phyloP scores from a whole-genome alignment of 2,329 filamentous ascomycete genomes.

The Cytospora schulzeri region DNA sequence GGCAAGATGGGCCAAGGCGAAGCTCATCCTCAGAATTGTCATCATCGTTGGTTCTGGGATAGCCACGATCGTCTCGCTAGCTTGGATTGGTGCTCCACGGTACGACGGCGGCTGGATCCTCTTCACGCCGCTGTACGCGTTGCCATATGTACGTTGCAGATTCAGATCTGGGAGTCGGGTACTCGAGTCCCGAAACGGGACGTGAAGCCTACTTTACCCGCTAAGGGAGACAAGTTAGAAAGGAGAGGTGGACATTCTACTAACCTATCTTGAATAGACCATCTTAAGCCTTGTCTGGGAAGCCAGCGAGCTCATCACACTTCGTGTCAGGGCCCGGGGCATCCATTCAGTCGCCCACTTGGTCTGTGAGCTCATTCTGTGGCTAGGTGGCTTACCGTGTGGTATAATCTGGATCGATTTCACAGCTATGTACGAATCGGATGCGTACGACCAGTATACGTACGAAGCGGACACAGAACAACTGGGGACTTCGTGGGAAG shows the following conservation, averaged over 20 bases:
- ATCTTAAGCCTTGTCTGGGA: slow-evolving; percentile 4
- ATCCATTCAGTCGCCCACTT: background rate
- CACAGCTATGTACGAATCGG: background rate
- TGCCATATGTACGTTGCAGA: slow-evolving; percentile 12
- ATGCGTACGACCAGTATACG: no score
- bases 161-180: background rate
- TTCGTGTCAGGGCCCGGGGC: slow-evolving; percentile 4
- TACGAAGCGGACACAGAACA: no score
- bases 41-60: background rate
- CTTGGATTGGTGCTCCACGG: background rate
- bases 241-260: background rate
- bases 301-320: background rate
- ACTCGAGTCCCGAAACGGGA: background rate
- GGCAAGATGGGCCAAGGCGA: slow-evolving; percentile 4
- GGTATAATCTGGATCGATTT: background rate
- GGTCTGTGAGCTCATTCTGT: slow-evolving; percentile 9
- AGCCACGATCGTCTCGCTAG: slow-evolving; percentile 1
- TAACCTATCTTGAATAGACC: background rate
- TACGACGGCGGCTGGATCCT: background rate
- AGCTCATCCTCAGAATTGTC: background rate
- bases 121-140: background rate
- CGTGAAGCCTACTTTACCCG: background rate
- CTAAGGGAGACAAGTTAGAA: background rate
- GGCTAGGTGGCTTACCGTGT: background rate
- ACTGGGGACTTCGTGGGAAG: no score